Conservation (phyloP, 2,329 filamentous ascomycete species). For the Dothistroma pini region DNA sequence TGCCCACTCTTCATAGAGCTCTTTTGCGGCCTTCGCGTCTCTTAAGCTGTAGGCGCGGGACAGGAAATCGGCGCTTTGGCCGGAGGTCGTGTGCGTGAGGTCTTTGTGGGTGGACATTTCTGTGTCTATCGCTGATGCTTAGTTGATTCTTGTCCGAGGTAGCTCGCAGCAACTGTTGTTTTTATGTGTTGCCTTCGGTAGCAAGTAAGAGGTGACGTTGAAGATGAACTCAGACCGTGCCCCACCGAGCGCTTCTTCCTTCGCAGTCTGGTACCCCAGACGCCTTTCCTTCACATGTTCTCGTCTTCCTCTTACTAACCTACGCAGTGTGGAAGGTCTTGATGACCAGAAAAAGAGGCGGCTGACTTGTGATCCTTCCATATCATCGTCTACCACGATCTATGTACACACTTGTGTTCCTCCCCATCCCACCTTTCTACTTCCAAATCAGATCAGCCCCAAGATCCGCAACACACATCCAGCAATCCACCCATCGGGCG, state of each 20-base stretch:
- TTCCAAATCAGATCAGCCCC: not conserved
- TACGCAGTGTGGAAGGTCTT: no score
- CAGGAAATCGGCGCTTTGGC: slow-evolving; percentile 9
- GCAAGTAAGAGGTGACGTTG: no score
- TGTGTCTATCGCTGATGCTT: not conserved
- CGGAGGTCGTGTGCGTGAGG: not conserved
- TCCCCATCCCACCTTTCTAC: not conserved
- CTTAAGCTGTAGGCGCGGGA: slow-evolving; percentile 15
- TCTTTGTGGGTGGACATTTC: not conserved
- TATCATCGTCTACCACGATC: not conserved
- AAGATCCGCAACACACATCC: not conserved
- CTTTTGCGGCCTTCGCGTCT: slow-evolving; percentile 1
- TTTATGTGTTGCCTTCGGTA: no score
- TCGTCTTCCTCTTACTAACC: no score
- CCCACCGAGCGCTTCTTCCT: no score
- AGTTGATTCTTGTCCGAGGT: not conserved
- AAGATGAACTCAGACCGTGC: no score
- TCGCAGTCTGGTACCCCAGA: no score
- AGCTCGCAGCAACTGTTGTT: no score
- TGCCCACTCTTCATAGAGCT: slow-evolving; percentile 21
- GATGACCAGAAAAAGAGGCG: not conserved
- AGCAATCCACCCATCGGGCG: not conserved
- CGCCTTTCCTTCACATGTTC: no score
- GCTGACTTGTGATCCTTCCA: not conserved
- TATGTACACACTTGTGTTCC: not conserved